These are phyloP conservation scores for Phellopilus nigrolimitatus DNA, from an alignment of 1,284 basidiomycete species.

Conservation along the genomic window DNA sequence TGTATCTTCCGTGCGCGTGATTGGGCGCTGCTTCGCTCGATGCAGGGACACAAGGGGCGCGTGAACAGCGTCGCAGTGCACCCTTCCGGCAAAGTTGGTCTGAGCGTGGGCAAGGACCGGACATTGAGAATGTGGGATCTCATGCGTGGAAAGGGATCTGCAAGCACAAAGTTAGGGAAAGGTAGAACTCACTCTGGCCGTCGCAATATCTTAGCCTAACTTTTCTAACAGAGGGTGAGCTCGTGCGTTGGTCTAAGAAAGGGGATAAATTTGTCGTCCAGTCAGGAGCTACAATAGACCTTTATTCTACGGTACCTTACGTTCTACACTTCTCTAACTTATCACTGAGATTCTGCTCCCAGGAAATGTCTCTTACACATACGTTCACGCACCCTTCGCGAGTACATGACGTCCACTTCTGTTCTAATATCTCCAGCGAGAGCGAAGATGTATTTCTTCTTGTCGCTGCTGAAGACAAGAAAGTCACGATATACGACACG, in stretches of 20 bases:
- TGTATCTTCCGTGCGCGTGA: conserved; percentile 90
- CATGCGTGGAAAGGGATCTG: conserved; percentile 88
- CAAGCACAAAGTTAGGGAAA: conserved; percentile 83
- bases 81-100: conserved; percentile 85
- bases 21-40: conserved; percentile 83
- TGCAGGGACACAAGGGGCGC: conserved; percentile 91
- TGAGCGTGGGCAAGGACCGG: conserved; percentile 88
- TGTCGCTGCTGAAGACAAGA: conserved; percentile 83
- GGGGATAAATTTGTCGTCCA: conserved; percentile 79
- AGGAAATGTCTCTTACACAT: conserved; percentile 71
- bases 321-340: not conserved
- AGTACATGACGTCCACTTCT: conserved; percentile 77
- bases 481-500: conserved; percentile 68
- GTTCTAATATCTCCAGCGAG: conserved; percentile 32
- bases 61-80: conserved; percentile 91
- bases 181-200: too few species aligned
- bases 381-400: conserved; percentile 72
- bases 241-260: conserved; percentile 77
- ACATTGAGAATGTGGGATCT: conserved; percentile 98
- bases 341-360: not conserved
- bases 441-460: conserved; percentile 64
- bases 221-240: conserved; percentile 73
- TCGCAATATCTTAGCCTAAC: too few species aligned
- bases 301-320: conserved; percentile 65
- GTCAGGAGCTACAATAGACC: conserved; percentile 68